phyloP scores from a whole-genome alignment of 1,139 yeast genomes.

The Suzukiozyma palmioleophila region DNA sequence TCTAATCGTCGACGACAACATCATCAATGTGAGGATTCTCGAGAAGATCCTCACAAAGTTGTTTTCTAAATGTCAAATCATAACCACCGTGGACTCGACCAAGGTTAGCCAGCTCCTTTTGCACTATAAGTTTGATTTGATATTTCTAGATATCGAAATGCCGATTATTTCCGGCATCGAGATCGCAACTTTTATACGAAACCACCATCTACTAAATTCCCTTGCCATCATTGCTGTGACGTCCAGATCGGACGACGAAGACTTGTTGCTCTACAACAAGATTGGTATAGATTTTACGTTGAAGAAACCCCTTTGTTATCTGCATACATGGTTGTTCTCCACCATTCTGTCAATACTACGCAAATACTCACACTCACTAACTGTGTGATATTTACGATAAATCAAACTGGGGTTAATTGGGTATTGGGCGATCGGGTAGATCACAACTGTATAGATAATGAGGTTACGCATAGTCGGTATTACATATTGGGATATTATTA shows the following conservation, averaged over 20 bases:
- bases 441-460: no score
- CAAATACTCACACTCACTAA: no score
- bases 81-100: conserved; percentile 29
- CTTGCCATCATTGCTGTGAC: conserved; percentile 44
- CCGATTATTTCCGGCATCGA: conserved; percentile 43
- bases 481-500: no score
- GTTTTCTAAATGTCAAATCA: conserved; percentile 31
- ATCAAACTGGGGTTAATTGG: no score
- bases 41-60: conserved; percentile 28
- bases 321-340: conserved; percentile 3
- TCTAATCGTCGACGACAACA: conserved; percentile 42
- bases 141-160: conserved; percentile 47
- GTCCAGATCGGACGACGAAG: conserved; percentile 25
- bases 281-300: conserved; percentile 42
- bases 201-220: conserved; percentile 10
- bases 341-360: not conserved
- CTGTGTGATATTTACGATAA: no score
- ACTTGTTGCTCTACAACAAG: conserved; percentile 25
- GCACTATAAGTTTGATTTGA: conserved; percentile 24
- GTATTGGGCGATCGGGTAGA: no score
- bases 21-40: conserved; percentile 37
- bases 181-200: conserved; percentile 19
- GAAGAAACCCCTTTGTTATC: conserved; percentile 35
- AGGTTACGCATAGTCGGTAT: no score
- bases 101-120: conserved; percentile 21